Conservation (phyloP, 1,284 basidiomycete genomes). For the Kwoniella shivajii region DNA sequence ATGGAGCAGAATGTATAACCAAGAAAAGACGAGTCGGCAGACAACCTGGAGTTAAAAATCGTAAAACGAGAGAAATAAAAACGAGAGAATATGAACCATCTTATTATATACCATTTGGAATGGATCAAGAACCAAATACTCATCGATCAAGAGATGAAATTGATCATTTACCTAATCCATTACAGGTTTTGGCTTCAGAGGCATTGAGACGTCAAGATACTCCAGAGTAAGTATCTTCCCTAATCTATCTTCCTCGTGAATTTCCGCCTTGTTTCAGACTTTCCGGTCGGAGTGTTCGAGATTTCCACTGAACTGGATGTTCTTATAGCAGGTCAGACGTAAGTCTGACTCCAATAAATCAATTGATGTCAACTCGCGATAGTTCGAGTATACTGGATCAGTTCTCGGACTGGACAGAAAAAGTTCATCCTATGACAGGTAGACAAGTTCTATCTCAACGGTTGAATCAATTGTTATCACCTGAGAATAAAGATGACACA, state of each 20-base stretch:
- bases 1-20: conserved; percentile 12
- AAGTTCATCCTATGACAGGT: conserved; percentile 7
- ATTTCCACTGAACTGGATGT: too few species aligned
- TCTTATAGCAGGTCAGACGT: background rate
- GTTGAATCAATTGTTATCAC: conserved; percentile 6
- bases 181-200: conserved; percentile 21
- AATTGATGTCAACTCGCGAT: background rate
- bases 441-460: background rate
- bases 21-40: conserved; percentile 17
- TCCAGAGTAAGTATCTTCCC: conserved; percentile 21
- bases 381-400: conserved; percentile 7
- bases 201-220: conserved; percentile 13
- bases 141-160: conserved; percentile 8
- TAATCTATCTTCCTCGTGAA: too few species aligned
- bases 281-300: conserved; percentile 1
- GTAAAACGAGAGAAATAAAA: conserved; percentile 8
- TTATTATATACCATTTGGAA: background rate
- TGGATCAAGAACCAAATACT: too few species aligned
- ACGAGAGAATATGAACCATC: background rate
- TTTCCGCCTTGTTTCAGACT: background rate
- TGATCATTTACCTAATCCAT: conserved; percentile 22
- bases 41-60: conserved; percentile 23
- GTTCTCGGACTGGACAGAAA: conserved; percentile 15
- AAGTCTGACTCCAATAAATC: background rate
- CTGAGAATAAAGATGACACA: background rate